Base-by-base conservation (phyloP, 2,329 filamentous ascomycete species). In the Intubia oerlemansii region DNA sequence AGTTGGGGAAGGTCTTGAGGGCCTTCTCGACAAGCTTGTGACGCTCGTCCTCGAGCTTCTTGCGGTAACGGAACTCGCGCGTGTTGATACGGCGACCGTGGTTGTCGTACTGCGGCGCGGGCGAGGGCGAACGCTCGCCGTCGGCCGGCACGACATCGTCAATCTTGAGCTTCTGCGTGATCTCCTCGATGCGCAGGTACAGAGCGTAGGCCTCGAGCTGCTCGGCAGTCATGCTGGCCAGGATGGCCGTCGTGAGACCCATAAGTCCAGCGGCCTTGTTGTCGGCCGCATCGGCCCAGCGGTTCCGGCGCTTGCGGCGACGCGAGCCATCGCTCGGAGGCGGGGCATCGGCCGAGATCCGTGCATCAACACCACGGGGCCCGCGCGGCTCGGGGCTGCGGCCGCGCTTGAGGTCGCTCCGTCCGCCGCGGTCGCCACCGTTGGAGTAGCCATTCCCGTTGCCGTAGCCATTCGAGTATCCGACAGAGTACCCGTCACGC, bases 1-100 rank as follows among this genome's bases (percentile, higher is more conserved):
- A 98, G 69, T 93, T 93, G 59, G 88, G 85, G 53, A 98, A 95
- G 47, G 80, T 82, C 63, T 95, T 95, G 80, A 95, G 92, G 44
- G 88, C 88, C 63, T 90, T 93, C 50, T 98, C 88, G 49, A 98
- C 80, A 43, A 95, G 66, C 55, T 95, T 95, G 59, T 98, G 88
- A 40, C 88, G 84, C 58, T 98, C 88, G 50, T 98, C 88, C 57
- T 98, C 88, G 38, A 98, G 78, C 38, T 76, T 75, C 66, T 95
- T 98, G 50, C 85, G 77, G 58, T 98, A 98, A 45, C 88, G 82
- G 57, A 85, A 92, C 59, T 98, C 90, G 54, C 90, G 73, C 33
- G 90, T 98, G 56, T 98, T 98, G 57, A 95, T 81, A 82, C 88
- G 88, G 43, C 85, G 80, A 60, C 88, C 88, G 47, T 93, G 90